Percentiles rank a stretch among this genome's conserved stretches.
Conservation (phyloP, 495 filamentous ascomycete genomes). For the Hypomontagnella submonticulosa region DNA sequence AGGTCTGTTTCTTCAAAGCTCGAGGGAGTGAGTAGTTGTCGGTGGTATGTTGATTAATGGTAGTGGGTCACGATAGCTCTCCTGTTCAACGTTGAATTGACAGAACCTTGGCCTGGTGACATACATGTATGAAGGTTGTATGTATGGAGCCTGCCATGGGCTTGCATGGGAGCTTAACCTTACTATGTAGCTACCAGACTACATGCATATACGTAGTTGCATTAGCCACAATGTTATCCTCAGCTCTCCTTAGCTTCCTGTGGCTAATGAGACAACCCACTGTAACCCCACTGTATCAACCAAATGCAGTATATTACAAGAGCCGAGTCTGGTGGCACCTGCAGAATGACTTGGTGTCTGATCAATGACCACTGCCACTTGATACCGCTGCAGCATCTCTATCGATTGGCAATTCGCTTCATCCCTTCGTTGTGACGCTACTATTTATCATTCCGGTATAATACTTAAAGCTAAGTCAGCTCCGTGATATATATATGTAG, state of each 20-base stretch:
- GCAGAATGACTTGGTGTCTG: slow-evolving; percentile 42
- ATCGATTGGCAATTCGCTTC: slow-evolving; percentile 19
- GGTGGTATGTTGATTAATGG: slow-evolving; percentile 29
- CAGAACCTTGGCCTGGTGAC: slow-evolving; percentile 35
- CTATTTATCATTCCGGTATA: slow-evolving; percentile 13
- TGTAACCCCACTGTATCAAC: slow-evolving; percentile 30
- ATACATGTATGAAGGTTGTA: slow-evolving; percentile 34
- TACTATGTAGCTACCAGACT: no score
- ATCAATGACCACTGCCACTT: slow-evolving; percentile 36
- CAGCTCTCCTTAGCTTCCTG: background rate
- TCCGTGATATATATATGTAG: slow-evolving; percentile 1
- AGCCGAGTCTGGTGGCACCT: slow-evolving; percentile 38
- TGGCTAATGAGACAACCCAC: slow-evolving; percentile 30
- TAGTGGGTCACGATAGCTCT: slow-evolving; percentile 35
- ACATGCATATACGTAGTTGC: slow-evolving; percentile 9
- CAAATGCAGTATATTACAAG: slow-evolving; percentile 8
- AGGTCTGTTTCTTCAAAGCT: slow-evolving; percentile 7
- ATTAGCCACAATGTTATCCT: slow-evolving; percentile 22
- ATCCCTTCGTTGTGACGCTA: slow-evolving; percentile 12
- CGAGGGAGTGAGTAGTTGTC: slow-evolving; percentile 1
- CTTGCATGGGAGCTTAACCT: slow-evolving; percentile 17
- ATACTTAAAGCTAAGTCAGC: slow-evolving; percentile 12
- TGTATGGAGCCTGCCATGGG: slow-evolving; percentile 9
- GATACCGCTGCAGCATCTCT: slow-evolving; percentile 20
- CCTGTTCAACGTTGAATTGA: slow-evolving; percentile 22